A percentile compares a stretch with the other conserved stretches of the same genome.
phyloP scores from a whole-genome alignment of 805 yeast genomes.

The Cyberlindnera xylosilytica region DNA sequence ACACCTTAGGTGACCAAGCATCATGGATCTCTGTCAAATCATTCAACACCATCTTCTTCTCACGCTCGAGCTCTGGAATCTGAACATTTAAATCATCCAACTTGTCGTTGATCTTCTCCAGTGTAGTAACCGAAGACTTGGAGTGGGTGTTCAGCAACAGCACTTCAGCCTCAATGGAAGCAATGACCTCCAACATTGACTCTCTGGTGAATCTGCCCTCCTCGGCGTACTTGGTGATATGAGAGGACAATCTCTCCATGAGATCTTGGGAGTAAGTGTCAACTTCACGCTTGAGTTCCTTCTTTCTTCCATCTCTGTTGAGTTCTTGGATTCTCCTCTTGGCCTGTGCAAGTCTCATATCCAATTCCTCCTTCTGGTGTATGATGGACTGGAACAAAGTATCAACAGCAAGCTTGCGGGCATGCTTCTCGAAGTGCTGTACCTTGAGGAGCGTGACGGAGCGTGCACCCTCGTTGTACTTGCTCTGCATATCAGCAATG shows the following conservation, averaged over 20 bases:
- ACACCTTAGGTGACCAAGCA: conserved; percentile 63
- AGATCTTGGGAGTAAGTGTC: conserved; percentile 37
- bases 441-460: conserved; percentile 28
- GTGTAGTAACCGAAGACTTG: conserved; percentile 34
- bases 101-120: conserved; percentile 29
- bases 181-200: conserved; percentile 38
- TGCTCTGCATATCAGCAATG: conserved; percentile 21
- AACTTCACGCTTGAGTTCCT: conserved; percentile 29
- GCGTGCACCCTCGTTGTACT: conserved; percentile 27
- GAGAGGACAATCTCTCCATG: conserved; percentile 35
- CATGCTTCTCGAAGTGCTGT: conserved; percentile 36
- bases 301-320: conserved; percentile 25
- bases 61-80: conserved; percentile 22
- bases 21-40: conserved; percentile 37
- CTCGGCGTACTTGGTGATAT: conserved; percentile 38
- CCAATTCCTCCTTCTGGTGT: conserved; percentile 28
- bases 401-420: conserved; percentile 33
- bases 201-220: conserved; percentile 36
- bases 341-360: conserved; percentile 26
- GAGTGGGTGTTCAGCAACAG: conserved; percentile 34
- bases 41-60: conserved; percentile 20
- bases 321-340: conserved; percentile 27
- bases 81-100: conserved; percentile 22
- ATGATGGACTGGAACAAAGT: conserved; percentile 30
- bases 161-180: conserved; percentile 45